A percentile compares a stretch with the other conserved stretches of the same genome.
Conservation (phyloP, 345 rosid genomes). For the Eucalyptus lansdowneana region DNA sequence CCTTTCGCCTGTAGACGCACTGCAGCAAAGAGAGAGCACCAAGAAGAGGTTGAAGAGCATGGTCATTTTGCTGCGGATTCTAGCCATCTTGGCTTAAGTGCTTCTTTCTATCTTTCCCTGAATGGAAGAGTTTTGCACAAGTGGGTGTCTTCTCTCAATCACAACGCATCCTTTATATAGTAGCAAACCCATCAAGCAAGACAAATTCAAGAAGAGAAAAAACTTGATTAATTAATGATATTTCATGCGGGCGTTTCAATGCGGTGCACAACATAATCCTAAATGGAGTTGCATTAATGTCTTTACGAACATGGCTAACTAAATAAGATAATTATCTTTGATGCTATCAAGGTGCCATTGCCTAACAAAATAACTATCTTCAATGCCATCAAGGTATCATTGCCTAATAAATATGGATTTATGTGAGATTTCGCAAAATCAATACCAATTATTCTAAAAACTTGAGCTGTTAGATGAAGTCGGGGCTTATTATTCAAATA, state of each 20-base stretch:
- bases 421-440: too few species aligned
- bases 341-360: neutral
- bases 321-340: neutral
- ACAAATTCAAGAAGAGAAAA: neutral
- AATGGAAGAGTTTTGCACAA: neutral
- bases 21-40: neutral
- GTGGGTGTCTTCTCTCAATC: neutral
- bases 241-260: neutral
- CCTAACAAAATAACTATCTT: neutral
- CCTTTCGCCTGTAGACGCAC: neutral
- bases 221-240: neutral
- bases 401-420: neutral
- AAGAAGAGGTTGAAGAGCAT: neutral
- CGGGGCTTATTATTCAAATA: too few species aligned
- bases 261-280: neutral
- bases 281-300: neutral
- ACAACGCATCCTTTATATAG: neutral
- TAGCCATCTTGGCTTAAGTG: neutral
- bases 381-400: neutral
- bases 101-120: neutral
- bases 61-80: neutral
- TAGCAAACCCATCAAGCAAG: neutral
- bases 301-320: neutral
- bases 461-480: accelerated
- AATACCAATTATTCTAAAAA: too few species aligned